A percentile compares a stretch with the other conserved stretches of the same genome.
These are phyloP conservation scores for Exophiala aquamarina DNA, from an alignment of 2,329 filamentous ascomycete species.

Conservation along the genomic window DNA sequence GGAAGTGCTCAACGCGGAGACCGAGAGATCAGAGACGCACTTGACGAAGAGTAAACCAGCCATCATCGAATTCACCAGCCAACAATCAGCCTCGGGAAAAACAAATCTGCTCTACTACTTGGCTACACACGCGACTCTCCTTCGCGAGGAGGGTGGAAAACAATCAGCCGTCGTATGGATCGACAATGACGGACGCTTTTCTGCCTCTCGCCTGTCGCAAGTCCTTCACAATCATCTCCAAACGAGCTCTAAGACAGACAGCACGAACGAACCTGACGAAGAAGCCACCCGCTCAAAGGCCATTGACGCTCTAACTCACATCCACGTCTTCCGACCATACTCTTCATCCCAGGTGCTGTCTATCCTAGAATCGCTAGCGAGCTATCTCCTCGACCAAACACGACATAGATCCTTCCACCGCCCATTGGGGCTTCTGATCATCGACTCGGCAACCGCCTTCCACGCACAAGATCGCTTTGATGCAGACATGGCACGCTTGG, in stretches of 20 bases:
- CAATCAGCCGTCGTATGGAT: slow-evolving; percentile 54
- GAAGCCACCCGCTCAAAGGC: background rate
- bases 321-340: slow-evolving; percentile 60
- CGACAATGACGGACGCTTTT: slow-evolving; percentile 58
- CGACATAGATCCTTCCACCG: slow-evolving; percentile 43
- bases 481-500: slow-evolving; percentile 42
- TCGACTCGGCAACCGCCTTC: slow-evolving; percentile 58
- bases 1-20: background rate
- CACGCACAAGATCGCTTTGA: slow-evolving; percentile 52
- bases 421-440: slow-evolving; percentile 49
- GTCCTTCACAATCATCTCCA: slow-evolving; percentile 32
- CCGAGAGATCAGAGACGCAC: background rate
- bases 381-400: slow-evolving; percentile 49
- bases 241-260: background rate
- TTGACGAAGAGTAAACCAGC: slow-evolving; percentile 30
- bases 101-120: slow-evolving; percentile 60
- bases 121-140: slow-evolving; percentile 52
- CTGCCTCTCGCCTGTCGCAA: slow-evolving; percentile 45
- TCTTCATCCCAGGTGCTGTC: slow-evolving; percentile 51
- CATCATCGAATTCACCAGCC: slow-evolving; percentile 56
- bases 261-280: background rate
- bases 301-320: slow-evolving; percentile 45
- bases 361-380: slow-evolving; percentile 48
- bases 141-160: slow-evolving; percentile 43
- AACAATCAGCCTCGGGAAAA: slow-evolving; percentile 54